Evolutionary conservation across 371 early-diverging fungal species (phyloP), one percentile per base, ranked within the genome.

Genomic region (Syncephalastrum monosporum): DNA sequence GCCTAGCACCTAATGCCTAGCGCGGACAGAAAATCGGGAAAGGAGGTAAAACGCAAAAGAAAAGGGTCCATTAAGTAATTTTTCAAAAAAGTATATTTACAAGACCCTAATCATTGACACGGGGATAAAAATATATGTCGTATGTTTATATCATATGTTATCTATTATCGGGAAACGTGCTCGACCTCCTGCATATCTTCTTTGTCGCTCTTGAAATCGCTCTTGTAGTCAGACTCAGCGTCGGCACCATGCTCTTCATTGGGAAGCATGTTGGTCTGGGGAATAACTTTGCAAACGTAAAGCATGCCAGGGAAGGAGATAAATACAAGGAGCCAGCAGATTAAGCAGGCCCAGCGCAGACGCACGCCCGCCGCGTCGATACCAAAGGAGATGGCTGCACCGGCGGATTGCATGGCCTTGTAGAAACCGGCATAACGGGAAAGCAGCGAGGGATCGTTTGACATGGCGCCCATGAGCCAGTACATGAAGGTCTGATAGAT

Each of bases 381-480:
- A 46, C 69, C 69, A 33, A 65, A 69, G 2, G 65, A 59, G 14
- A 65, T 59, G 14, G 69, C 69, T 6, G 65, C 69, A 59, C 69
- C 69, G 42, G 65, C 69, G 45, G 79, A 76, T 70, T 85, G 85
- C 53, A 83, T 69, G 48, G 81, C 82, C 74, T 85, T 82, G 79
- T 85, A 85, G 63, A 81, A 86, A 4, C 88, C 92, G 16, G 86
- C 83, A 55, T 83, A 90, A 43, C 85, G 78, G 25, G 91, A 80
- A 21, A 88, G 77, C 47, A 73, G 54, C 56, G 69, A 68, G 58
- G 82, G 68, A 56, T 89, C 84, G 71, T 87, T 87, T 43, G 84
- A 72, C 42, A 87, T 74, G 42, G 86, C 80, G 15, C 88, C 88
- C 74, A 88, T 86, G 45, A 91, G 56, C 89, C 90, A 89, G 78